A percentile compares a stretch with the other conserved stretches of the same genome.
Evolutionary conservation across 106 monocot genomes (phyloP).

Genomic region (Dendrobium chrysotoxum): DNA sequence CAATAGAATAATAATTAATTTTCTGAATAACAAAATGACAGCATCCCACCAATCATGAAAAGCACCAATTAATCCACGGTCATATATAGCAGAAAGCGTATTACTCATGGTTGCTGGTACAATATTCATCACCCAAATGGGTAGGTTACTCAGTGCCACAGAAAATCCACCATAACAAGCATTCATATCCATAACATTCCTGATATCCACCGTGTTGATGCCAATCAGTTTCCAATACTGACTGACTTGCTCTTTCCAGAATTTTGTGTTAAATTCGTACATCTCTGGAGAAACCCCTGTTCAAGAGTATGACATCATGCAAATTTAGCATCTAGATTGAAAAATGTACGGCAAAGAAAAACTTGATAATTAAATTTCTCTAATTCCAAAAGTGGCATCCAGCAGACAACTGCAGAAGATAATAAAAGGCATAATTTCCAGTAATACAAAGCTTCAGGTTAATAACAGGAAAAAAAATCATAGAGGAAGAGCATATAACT

Average conservation of each 20-base stretch:
- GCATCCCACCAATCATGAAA: conserved; percentile 89
- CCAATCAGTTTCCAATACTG: conserved; percentile 81
- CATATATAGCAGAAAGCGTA: conserved; percentile 85
- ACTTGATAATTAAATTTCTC: background rate
- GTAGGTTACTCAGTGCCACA: conserved; percentile 56
- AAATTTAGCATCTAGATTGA: background rate
- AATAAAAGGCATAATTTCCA: background rate
- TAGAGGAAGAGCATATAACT: background rate
- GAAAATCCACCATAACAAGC: conserved; percentile 92
- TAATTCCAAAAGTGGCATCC: background rate
- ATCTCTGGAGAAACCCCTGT: conserved; percentile 53
- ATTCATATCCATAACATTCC: conserved; percentile 99
- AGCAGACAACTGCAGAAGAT: background rate
- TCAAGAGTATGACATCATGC: background rate
- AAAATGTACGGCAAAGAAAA: background rate
- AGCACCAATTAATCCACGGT: conserved; percentile 84
- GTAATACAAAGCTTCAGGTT: background rate
- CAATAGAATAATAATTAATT: background rate
- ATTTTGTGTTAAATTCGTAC: conserved; percentile 47
- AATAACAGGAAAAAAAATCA: background rate
- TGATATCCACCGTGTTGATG: conserved; percentile 36
- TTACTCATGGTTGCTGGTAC: conserved; percentile 66
- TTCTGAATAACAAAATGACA: background rate
- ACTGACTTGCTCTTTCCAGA: conserved; percentile 63
- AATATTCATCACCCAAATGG: conserved; percentile 97